phyloP scores from a whole-genome alignment of 495 filamentous ascomycete genomes.

The Daldinia childiae region DNA sequence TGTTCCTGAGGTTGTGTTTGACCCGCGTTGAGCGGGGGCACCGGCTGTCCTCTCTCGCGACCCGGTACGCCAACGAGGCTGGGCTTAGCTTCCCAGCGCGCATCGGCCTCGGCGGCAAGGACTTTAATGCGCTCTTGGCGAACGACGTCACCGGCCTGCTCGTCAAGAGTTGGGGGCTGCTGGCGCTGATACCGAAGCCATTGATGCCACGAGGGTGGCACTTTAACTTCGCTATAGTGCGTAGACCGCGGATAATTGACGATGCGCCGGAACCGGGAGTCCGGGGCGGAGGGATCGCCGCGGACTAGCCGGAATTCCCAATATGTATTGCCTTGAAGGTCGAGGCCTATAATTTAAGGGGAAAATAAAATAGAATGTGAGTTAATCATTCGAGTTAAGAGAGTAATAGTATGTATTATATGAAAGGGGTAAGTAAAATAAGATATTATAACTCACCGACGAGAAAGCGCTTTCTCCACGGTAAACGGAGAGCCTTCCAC shows the following conservation, averaged over 20 bases:
- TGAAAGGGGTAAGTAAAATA: conserved; percentile 10
- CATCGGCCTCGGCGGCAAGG: conserved; percentile 81
- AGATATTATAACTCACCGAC: conserved; percentile 65
- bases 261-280: conserved; percentile 63
- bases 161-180: conserved; percentile 73
- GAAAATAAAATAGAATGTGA: conserved; percentile 9
- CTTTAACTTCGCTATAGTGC: conserved; percentile 71
- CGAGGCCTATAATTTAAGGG: conserved; percentile 67
- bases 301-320: conserved; percentile 86
- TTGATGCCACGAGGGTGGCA: conserved; percentile 88
- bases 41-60: conserved; percentile 22
- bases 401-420: neutral
- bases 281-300: conserved; percentile 58
- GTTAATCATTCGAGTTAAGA: conserved; percentile 8
- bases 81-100: conserved; percentile 83
- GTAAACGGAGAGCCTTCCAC: conserved; percentile 85
- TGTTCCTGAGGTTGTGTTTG: conserved; percentile 19
- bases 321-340: conserved; percentile 90
- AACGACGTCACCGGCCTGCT: conserved; percentile 75
- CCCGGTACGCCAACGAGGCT: conserved; percentile 45
- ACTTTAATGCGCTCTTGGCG: conserved; percentile 75
- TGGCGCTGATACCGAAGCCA: conserved; percentile 88
- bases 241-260: conserved; percentile 70
- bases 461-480: conserved; percentile 86
- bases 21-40: conserved; percentile 21